These are phyloP conservation scores for Komagataella ulmi DNA, from an alignment of 805 yeast species.

Conservation along the genomic window DNA sequence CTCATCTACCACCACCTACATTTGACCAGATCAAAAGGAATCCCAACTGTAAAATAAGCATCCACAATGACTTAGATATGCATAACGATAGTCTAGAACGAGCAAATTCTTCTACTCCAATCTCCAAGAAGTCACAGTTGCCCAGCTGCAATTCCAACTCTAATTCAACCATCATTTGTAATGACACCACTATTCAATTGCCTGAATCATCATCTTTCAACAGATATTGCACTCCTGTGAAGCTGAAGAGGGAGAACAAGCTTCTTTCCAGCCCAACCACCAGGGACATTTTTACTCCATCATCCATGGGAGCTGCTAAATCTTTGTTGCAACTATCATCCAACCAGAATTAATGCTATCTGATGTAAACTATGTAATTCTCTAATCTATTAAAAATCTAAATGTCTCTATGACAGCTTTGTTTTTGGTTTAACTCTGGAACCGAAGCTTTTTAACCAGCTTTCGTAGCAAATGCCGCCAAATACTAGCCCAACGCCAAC, in stretches of 20 bases:
- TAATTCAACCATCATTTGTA: not conserved
- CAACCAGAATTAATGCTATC: constrained; percentile 9
- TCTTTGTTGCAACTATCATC: constrained; percentile 27
- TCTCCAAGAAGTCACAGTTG: not conserved
- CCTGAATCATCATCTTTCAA: not conserved
- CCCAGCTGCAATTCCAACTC: constrained; percentile 2
- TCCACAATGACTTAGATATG: not conserved
- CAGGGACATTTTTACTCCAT: constrained; percentile 27
- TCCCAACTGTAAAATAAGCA: not conserved
- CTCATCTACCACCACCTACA: not conserved
- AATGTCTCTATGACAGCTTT: not conserved
- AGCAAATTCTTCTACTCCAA: not conserved
- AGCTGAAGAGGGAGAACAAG: not conserved
- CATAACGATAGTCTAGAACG: not conserved
- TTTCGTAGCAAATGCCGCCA: constrained; percentile 76
- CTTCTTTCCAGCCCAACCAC: not conserved
- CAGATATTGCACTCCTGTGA: not conserved
- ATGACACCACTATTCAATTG: not conserved
- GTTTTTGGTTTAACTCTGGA: not conserved
- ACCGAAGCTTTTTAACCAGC: constrained; percentile 27
- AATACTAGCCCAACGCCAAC: constrained; percentile 69
- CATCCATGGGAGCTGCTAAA: constrained; percentile 33
- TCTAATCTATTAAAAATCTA: not conserved
- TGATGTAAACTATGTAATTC: not conserved
- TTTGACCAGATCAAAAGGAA: not conserved